A percentile compares a stretch with the other conserved stretches of the same genome.
phyloP scores from a whole-genome alignment of 257 asterid species.

The Ilex aquifolium region DNA sequence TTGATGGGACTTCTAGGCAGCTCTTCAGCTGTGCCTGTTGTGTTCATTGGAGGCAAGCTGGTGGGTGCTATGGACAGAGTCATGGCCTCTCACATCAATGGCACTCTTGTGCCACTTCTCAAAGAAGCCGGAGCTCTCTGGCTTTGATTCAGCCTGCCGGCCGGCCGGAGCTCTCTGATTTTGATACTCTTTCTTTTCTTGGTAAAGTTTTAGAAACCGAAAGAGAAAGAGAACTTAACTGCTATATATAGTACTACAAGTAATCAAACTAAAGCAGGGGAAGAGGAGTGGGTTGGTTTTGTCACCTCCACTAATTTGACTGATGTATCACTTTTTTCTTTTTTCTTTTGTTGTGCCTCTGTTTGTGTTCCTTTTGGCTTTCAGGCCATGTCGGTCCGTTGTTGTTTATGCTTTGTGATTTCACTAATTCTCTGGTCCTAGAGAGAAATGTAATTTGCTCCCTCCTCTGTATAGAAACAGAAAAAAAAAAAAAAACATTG shows the following conservation, averaged over 20 bases:
- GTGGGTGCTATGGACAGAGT: constrained; percentile 21
- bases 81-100: constrained; percentile 28
- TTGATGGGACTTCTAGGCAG: constrained; percentile 5
- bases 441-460: background rate
- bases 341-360: too few relatives aligned
- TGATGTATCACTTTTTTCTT: too few relatives aligned
- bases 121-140: constrained; percentile 29
- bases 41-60: constrained; percentile 24
- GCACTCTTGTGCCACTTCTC: constrained; percentile 23
- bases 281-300: background rate
- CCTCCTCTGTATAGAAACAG: background rate
- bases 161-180: constrained; percentile 28
- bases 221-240: too few relatives aligned
- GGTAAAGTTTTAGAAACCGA: background rate
- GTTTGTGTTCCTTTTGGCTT: background rate
- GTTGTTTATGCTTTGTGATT: background rate
- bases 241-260: background rate
- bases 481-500: too few relatives aligned
- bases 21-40: constrained; percentile 18
- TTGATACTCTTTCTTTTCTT: background rate
- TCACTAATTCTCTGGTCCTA: background rate
- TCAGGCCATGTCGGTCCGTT: too few relatives aligned
- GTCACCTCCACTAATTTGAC: background rate
- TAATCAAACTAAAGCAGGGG: background rate
- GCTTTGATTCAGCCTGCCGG: constrained; percentile 5